Conservation (phyloP, 2,329 filamentous ascomycete species). For the Phialophora expanda region DNA sequence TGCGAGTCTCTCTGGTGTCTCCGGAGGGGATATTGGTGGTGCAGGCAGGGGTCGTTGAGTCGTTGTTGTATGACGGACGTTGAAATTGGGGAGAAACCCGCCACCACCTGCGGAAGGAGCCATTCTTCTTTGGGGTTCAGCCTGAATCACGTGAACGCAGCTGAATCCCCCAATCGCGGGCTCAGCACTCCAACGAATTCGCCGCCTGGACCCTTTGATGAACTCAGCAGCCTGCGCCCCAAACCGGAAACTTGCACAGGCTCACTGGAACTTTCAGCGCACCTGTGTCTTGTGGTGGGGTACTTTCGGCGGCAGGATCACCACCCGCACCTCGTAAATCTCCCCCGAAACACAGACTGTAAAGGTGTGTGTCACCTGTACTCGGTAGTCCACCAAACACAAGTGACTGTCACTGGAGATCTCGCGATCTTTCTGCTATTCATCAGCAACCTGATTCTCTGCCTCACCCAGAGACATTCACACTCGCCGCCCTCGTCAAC, state of each 20-base stretch:
- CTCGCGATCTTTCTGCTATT: conserved; percentile 16
- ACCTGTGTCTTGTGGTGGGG: conserved; percentile 5
- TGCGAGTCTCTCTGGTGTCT: conserved; percentile 5
- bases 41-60: conserved; percentile 21
- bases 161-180: not conserved
- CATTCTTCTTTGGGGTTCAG: conserved; percentile 6
- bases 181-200: not conserved
- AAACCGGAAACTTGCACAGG: not conserved
- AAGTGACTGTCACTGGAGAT: not conserved
- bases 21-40: conserved; percentile 10
- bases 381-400: not conserved
- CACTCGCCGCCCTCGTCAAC: conserved; percentile 8
- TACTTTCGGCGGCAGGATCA: conserved; percentile 9
- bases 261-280: not conserved
- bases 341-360: conserved; percentile 12
- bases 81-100: conserved; percentile 17
- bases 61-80: conserved; percentile 22
- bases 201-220: conserved; percentile 7
- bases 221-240: conserved; percentile 11
- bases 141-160: not conserved
- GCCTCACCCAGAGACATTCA: not conserved
- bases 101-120: conserved; percentile 17
- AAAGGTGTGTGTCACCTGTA: not conserved
- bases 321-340: conserved; percentile 14
- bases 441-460: conserved; percentile 12